These are phyloP conservation scores for Aspergillus fructus DNA, from an alignment of 2,329 filamentous ascomycete genomes.

Conservation along the genomic window DNA sequence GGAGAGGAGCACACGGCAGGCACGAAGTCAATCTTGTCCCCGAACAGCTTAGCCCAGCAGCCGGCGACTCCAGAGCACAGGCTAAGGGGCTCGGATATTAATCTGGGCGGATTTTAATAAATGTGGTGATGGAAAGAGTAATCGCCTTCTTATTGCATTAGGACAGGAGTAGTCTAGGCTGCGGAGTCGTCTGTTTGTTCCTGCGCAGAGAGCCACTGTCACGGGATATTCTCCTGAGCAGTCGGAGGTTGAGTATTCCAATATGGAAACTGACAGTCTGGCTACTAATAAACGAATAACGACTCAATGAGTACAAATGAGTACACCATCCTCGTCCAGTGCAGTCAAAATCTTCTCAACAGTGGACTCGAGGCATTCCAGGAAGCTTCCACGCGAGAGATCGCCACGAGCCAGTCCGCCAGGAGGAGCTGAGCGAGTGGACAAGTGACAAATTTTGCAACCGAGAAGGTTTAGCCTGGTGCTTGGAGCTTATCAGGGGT, in stretches of 20 bases:
- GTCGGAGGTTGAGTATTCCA: neutral
- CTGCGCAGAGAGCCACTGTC: constrained; percentile 19
- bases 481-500: constrained; percentile 3
- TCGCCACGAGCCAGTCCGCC: neutral
- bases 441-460: neutral
- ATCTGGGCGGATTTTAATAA: constrained; percentile 4
- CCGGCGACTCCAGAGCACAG: neutral
- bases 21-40: constrained; percentile 23
- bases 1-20: constrained; percentile 9
- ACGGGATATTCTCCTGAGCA: neutral
- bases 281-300: no score
- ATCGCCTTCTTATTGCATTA: neutral
- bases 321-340: no score
- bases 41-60: constrained; percentile 11
- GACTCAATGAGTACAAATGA: no score
- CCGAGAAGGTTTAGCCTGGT: neutral
- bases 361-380: no score
- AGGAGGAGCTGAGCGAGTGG: neutral
- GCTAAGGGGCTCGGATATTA: constrained; percentile 17
- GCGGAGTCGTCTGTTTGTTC: constrained; percentile 21
- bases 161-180: constrained; percentile 9
- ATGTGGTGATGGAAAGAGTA: neutral
- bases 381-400: neutral
- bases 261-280: no score
- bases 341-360: no score